Evolutionary conservation across 1,139 yeast species (phyloP).

Genomic region (Zygosaccharomyces pseudobailii): DNA sequence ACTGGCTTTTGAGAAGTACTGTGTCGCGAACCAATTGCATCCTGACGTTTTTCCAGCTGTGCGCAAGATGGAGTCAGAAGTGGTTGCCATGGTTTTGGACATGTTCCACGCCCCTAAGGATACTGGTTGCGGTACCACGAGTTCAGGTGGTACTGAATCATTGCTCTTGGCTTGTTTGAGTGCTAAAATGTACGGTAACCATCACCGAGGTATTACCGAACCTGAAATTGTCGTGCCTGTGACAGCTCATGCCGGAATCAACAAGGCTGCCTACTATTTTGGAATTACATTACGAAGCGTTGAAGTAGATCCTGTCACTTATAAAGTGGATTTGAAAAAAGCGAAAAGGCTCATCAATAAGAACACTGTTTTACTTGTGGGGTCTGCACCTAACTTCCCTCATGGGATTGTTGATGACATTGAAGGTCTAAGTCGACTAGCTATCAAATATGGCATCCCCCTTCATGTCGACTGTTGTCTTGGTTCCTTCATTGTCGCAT

Average conservation of each 20-base stretch:
- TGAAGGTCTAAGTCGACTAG: slow-evolving; percentile 62
- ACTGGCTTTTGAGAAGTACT: slow-evolving; percentile 65
- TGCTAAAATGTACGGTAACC: slow-evolving; percentile 59
- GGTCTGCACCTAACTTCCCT: slow-evolving; percentile 96
- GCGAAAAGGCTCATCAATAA: slow-evolving; percentile 62
- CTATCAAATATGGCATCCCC: slow-evolving; percentile 61
- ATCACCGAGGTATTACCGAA: slow-evolving; percentile 52
- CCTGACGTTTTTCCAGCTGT: slow-evolving; percentile 98
- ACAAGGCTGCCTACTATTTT: slow-evolving; percentile 89
- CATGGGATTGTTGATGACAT: slow-evolving; percentile 95
- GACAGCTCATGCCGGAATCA: slow-evolving; percentile 93
- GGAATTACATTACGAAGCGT: slow-evolving; percentile 82
- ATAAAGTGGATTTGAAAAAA: slow-evolving; percentile 58
- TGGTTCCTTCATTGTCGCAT: slow-evolving; percentile 87
- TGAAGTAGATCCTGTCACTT: slow-evolving; percentile 65
- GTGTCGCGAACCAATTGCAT: slow-evolving; percentile 90
- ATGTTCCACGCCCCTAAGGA: slow-evolving; percentile 65
- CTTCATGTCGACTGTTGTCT: slow-evolving; percentile 94
- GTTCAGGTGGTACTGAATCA: slow-evolving; percentile 98
- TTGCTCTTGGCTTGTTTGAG: slow-evolving; percentile 78
- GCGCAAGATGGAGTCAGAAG: slow-evolving; percentile 93
- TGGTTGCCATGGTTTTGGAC: slow-evolving; percentile 82
- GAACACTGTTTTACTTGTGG: slow-evolving; percentile 79
- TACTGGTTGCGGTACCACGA: slow-evolving; percentile 78
- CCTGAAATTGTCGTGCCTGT: slow-evolving; percentile 90